Evolutionary conservation across 768 basidiomycete genomes (phyloP), one percentile per base, ranked within the genome.

Genomic region (Lentinula boryana): DNA sequence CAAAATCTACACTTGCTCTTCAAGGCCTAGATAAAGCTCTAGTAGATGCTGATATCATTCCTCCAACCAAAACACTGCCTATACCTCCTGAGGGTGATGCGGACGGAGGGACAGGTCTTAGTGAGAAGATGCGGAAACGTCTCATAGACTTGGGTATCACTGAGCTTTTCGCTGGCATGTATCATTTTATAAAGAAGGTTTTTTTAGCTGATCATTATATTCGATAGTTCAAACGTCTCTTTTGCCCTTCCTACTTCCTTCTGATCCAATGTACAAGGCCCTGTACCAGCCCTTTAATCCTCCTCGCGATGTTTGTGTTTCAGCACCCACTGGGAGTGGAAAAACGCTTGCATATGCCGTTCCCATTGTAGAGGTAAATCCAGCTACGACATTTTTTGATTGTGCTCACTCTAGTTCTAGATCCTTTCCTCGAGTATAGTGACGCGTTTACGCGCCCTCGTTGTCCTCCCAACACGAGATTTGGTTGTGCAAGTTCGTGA

Each of bases 321-420:
- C 94, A 7, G 97, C 97, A 1, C 97, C 97, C 0, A 99, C 97
- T 0, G 97, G 97, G 23, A 97, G 95, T 66, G 97, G 97, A 0
- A 99, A 99, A 73, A 99, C 96, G 0, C 80, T 99, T 32, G 91
- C 93, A n/a, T 99, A 99, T 74, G 91, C 88, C 1, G 75, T 98
- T 36, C 97, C 97, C 1, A 90, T 98, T 58, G 79, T 97, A 33
- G 93, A 97, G 80, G 93, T 89, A 60, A 13, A 21, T 23, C 27
- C 10, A 21, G 32, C 33, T 21, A 51, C 44, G 15, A 10, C 58
- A 21, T 33, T 56, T 10, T 15, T n/a, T 16, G 0, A 9, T 18
- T 16, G 8, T 41, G 9, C 4, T 21, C 9, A 33, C 5, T 12
- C 5, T 12, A 15, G 7, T 36, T 16, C 15, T 58, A 95, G 91